Evolutionary conservation across 2,329 filamentous ascomycete genomes (phyloP), one percentile per base, ranked within the genome.

Genomic region (Coleophoma crateriformis): DNA sequence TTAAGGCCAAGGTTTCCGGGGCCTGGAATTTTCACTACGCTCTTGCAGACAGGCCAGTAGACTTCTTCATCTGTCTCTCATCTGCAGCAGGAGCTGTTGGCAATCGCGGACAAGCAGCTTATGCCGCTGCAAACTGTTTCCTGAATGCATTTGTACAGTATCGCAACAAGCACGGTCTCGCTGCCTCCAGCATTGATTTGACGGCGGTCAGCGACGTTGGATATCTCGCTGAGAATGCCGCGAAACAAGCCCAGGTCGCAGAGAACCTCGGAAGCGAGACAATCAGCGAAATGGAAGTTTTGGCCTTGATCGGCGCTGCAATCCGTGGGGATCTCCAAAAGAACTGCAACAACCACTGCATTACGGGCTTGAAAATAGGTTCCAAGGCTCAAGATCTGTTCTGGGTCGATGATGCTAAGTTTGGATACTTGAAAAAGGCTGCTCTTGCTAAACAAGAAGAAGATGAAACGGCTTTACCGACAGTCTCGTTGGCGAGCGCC

Each of bases 371-470:
- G 60, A 69, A 71, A 49, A 72, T 80, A 52, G 41, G 19, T 14
- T 14, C 41, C 8, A 73, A 69, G 20, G 67, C 69, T 6, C 64
- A 65, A 3, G 65, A 51, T 10, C 76, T 76, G 0, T 81, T 78
- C 65, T 82, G 77, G 72, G 71, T 71, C 4, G 60, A 69, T 3
- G 78, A 82, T 44, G 74, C 72, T 48, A 80, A 78, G 59, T 81
- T 81, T 64, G 71, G 72, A 49, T 66, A 71, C 33, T 67, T 81
- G 2, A 55, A 54, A 39, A 47, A 56, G 4, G 64, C 63, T 8
- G 68, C 67, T 1, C 65, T 69, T 7, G 68, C 65, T 0, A 65
- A 38, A 62, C 68, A 14, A 59, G 64, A n/a, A 58, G 54, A 13
- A 58, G 46, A 20, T 41, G 46, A 17, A 39, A 35, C 7, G 20